These are phyloP conservation scores for Gossypium laxum DNA, from an alignment of 441 rosid genomes.

Conservation along the genomic window DNA sequence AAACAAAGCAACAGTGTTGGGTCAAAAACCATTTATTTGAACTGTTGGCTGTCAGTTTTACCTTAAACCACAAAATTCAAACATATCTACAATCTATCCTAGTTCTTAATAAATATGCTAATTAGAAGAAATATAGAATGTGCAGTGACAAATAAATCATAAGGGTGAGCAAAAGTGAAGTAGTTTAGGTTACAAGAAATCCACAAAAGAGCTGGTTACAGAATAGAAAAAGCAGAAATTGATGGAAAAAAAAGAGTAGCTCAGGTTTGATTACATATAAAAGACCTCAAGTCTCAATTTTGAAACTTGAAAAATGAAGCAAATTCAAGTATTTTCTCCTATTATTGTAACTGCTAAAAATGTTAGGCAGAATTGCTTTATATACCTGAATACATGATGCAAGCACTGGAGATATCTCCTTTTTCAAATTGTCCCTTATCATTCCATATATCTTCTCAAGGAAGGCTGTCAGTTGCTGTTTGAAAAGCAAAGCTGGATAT, in stretches of 20 bases:
- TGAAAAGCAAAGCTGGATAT: conserved; percentile 96
- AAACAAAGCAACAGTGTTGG: not conserved
- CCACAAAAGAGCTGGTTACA: not conserved
- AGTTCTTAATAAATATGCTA: not conserved
- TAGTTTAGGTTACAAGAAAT: not conserved
- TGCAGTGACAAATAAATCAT: conserved; percentile 1
- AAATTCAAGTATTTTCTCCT: not conserved
- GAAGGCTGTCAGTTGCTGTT: conserved; percentile 99
- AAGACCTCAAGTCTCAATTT: not conserved
- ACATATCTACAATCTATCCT: not conserved
- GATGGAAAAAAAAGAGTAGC: not conserved
- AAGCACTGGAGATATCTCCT: conserved; percentile 93
- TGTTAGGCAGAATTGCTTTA: not conserved
- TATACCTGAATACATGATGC: conserved; percentile 94
- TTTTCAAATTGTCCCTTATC: conserved; percentile 94
- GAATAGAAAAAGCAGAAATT: conserved; percentile 1
- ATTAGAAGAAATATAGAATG: not conserved
- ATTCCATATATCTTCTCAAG: conserved; percentile 99
- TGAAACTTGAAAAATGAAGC: not conserved
- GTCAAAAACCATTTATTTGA: not conserved
- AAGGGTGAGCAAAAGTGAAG: not conserved
- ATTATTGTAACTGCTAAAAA: not conserved
- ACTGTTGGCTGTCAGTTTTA: not conserved
- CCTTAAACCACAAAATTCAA: not conserved
- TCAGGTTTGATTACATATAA: not conserved